Base-by-base conservation (phyloP, 495 filamentous ascomycete species). In the Rostrohypoxylon terebratum region DNA sequence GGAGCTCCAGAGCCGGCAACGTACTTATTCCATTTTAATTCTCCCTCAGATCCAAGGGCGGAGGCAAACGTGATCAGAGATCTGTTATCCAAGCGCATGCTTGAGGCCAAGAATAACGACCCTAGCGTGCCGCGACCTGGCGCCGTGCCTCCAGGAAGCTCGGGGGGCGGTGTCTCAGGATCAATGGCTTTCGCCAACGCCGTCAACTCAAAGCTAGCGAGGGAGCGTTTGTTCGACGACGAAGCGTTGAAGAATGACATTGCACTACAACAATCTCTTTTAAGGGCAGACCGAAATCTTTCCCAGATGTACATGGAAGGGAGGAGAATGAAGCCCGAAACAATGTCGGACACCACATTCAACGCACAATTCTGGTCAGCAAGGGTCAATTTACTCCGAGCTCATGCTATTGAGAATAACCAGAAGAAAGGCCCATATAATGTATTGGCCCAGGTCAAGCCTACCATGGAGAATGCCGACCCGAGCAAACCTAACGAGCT, bases 291-390 rank as follows among this genome's bases (percentile, higher is more conserved):
- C 79, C 82, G 88, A 10, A 84, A 83, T 0, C 85, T 99, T 14
- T 87, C 89, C 47, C 87, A 89, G 71, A 95, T 93, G 66, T 97
- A 97, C 78, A 88, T 90, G 79, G 93, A 97, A 72, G 89, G 93
- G 0, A 79, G 91, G 31, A 83, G 86, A 33, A 91, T 90, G 4
- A 96, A 95, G 73, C 93, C 94, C 1, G 91, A 94, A 3, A 90
- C 91, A 1, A 88, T 98, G 64, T 88, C 90, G 0, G 87, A 91
- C 16, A 83, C 86, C 0, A 87, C 93, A 68, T 97, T 97, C 77
- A 91, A 92, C 69, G 83, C 89, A 1, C 95, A 96, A 77, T 99
- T 99, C 83, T 99, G 96, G 96, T 91, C 93, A 2, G 90, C 91
- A 4, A 85, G 96, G 18, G 83, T 94, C 36, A 92, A 92, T 79